These are phyloP conservation scores for Solanum lycopersicoides DNA, from an alignment of 257 asterid species.

Conservation along the genomic window DNA sequence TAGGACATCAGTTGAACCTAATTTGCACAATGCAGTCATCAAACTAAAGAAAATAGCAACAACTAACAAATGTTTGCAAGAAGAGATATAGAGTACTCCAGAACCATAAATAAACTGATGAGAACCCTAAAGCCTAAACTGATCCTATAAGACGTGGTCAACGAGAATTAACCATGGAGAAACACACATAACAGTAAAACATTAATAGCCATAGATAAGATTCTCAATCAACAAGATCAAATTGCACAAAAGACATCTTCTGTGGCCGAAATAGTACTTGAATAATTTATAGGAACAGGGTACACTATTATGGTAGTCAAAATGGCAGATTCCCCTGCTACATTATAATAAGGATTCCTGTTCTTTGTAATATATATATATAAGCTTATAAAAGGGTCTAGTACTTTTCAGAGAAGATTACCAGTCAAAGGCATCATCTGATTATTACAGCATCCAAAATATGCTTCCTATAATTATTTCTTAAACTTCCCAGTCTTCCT, in stretches of 20 bases:
- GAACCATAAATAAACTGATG: background rate
- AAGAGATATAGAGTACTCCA: background rate
- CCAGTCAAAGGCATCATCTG: background rate
- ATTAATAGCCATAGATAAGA: background rate
- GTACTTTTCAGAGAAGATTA: background rate
- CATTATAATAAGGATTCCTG: background rate
- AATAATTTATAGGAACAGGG: background rate
- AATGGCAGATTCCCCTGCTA: background rate
- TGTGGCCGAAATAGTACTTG: background rate
- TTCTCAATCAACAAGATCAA: background rate
- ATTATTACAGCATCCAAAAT: background rate
- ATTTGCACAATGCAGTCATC: background rate
- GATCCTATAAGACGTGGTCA: background rate
- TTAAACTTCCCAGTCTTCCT: conserved; percentile 39
- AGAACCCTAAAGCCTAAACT: background rate
- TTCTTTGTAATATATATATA: background rate
- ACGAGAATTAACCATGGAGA: background rate
- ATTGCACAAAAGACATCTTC: background rate
- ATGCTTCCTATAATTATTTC: conserved; percentile 13
- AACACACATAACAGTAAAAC: background rate
- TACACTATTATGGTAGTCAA: background rate
- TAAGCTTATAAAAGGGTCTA: background rate
- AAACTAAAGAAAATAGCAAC: background rate
- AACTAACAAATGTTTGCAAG: background rate
- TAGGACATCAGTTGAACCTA: background rate